phyloP scores from a whole-genome alignment of 257 asterid genomes.

The Salvia hispanica region DNA sequence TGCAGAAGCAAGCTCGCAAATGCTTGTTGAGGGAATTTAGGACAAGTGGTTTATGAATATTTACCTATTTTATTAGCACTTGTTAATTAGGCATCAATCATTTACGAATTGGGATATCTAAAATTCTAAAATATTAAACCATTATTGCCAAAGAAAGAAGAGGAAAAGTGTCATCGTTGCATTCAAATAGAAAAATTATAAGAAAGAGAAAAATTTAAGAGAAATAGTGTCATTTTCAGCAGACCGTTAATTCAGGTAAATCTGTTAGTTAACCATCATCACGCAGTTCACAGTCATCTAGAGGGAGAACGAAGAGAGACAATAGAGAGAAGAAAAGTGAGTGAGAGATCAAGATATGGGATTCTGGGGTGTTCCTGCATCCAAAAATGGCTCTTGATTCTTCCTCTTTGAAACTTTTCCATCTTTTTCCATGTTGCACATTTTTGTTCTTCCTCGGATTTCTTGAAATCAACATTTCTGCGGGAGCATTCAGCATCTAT shows the following conservation, averaged over 20 bases:
- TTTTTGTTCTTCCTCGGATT: not conserved
- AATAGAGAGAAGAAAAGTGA: slow-evolving; percentile 37
- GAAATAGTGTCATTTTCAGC: slow-evolving; percentile 16
- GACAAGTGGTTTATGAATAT: not conserved
- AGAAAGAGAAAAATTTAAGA: not conserved
- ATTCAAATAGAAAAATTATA: not conserved
- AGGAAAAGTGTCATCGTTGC: not conserved
- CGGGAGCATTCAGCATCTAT: no score
- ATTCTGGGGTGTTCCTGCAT: slow-evolving; percentile 37
- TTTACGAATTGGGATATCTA: not conserved
- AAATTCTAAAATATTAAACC: slow-evolving; percentile 3
- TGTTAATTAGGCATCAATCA: not conserved
- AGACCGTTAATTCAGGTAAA: slow-evolving; percentile 55
- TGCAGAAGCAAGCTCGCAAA: slow-evolving; percentile 27
- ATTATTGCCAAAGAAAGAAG: not conserved
- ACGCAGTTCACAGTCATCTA: slow-evolving; percentile 23
- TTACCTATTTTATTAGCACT: not conserved
- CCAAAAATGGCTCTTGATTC: slow-evolving; percentile 31
- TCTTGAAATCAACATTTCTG: not conserved
- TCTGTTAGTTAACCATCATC: slow-evolving; percentile 35
- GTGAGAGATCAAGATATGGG: slow-evolving; percentile 49
- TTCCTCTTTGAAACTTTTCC: slow-evolving; percentile 27
- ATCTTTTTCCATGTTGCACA: not conserved
- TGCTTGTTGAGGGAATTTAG: not conserved
- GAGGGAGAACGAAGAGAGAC: slow-evolving; percentile 23